Percentiles rank a stretch among this genome's conserved stretches.
phyloP scores from a whole-genome alignment of 352 stramenopile genomes.

The Phytophthora sansomeana region DNA sequence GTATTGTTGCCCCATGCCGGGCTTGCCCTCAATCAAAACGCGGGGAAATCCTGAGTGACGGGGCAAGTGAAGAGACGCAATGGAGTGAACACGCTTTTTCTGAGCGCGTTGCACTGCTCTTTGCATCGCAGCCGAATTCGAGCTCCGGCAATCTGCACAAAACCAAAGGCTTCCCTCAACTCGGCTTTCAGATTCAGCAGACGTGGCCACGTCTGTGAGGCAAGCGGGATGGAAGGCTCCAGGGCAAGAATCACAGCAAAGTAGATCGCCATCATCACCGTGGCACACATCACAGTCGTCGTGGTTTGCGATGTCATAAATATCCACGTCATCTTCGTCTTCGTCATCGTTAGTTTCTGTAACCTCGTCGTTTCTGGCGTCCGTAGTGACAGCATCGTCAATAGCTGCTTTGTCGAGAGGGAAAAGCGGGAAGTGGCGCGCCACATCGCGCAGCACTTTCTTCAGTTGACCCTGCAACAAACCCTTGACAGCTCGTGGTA shows the following conservation, averaged over 20 bases:
- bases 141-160: constrained; percentile 58
- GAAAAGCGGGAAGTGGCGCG: constrained; percentile 70
- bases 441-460: constrained; percentile 53
- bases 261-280: constrained; percentile 60
- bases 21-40: constrained; percentile 66
- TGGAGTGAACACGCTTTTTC: constrained; percentile 38
- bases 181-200: constrained; percentile 15
- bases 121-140: constrained; percentile 35
- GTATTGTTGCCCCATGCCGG: constrained; percentile 80
- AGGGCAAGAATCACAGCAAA: constrained; percentile 72
- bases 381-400: constrained; percentile 41
- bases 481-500: constrained; percentile 66
- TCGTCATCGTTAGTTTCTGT: constrained; percentile 29
- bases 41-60: constrained; percentile 70
- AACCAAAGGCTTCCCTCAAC: constrained; percentile 46
- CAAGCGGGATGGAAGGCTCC: constrained; percentile 67
- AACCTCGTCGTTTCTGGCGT: constrained; percentile 8
- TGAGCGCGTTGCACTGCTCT: constrained; percentile 30
- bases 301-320: constrained; percentile 68
- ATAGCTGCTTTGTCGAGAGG: constrained; percentile 56
- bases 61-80: constrained; percentile 51
- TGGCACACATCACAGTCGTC: constrained; percentile 80
- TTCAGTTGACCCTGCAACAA: constrained; percentile 52
- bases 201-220: constrained; percentile 26
- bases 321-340: constrained; percentile 71